Conservation (phyloP, 2,329 filamentous ascomycete species). For the Fusarium brachygibbosum region DNA sequence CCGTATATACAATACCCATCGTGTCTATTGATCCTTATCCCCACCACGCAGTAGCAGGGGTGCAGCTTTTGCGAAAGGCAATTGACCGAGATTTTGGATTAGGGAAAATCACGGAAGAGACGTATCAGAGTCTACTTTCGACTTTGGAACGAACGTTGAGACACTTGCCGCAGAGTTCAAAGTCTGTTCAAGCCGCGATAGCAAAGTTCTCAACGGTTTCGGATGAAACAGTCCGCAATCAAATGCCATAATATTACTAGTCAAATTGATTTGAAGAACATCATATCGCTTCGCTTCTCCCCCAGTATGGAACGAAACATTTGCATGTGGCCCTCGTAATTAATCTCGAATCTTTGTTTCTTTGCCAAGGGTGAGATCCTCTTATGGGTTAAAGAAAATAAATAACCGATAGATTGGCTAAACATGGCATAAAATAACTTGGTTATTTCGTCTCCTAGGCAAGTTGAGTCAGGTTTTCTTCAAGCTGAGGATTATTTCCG, state of each 20-base stretch:
- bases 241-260: background rate
- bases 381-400: too few relatives aligned
- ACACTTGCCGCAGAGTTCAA: conserved; percentile 51
- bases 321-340: background rate
- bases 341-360: background rate
- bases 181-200: conserved; percentile 51
- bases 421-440: too few relatives aligned
- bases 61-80: conserved; percentile 50
- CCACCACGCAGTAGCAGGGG: conserved; percentile 51
- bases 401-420: too few relatives aligned
- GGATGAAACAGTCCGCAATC: background rate
- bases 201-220: conserved; percentile 36
- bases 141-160: conserved; percentile 48
- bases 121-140: conserved; percentile 45
- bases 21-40: conserved; percentile 53
- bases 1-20: conserved; percentile 46
- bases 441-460: background rate
- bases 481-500: conserved; percentile 1
- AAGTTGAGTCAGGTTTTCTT: background rate
- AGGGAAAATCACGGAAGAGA: conserved; percentile 47
- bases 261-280: background rate
- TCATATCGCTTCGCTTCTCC: background rate
- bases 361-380: too few relatives aligned
- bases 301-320: background rate
- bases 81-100: conserved; percentile 48